phyloP scores from a whole-genome alignment of 2,329 filamentous ascomycete species.

The Passalora sequoiae region DNA sequence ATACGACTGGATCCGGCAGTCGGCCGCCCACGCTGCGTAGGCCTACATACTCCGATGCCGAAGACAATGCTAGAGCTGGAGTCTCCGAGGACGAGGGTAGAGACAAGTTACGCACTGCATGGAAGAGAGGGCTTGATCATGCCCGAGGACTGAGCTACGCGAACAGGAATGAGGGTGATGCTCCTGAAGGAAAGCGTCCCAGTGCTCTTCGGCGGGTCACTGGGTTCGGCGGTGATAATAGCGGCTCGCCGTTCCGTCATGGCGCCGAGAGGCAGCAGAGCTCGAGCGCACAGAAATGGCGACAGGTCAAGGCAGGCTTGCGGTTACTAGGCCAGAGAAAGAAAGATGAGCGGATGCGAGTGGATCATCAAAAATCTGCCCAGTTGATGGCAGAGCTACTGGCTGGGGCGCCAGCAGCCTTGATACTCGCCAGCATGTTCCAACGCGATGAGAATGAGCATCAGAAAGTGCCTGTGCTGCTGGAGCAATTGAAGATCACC shows the following conservation, averaged over 20 bases:
- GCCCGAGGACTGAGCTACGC: conserved; percentile 46
- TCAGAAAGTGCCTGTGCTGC: conserved; percentile 85
- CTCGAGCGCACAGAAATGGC: conserved; percentile 73
- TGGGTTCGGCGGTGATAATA: conserved; percentile 34
- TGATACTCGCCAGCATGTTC: conserved; percentile 96
- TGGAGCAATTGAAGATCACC: conserved; percentile 87
- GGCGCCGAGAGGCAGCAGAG: conserved; percentile 45
- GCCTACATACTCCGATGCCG: conserved; percentile 40
- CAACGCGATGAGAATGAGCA: conserved; percentile 95
- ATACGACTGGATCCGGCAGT: conserved; percentile 46
- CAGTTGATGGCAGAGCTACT: conserved; percentile 93
- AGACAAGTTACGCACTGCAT: conserved; percentile 44
- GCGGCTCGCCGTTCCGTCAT: conserved; percentile 40
- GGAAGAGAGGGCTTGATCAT: conserved; percentile 44
- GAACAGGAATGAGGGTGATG: conserved; percentile 28
- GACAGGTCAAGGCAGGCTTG: conserved; percentile 83
- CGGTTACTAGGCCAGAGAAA: conserved; percentile 73
- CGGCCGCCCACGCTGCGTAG: conserved; percentile 55
- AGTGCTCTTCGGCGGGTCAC: conserved; percentile 45
- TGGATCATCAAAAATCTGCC: conserved; percentile 91
- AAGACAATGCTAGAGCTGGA: conserved; percentile 37
- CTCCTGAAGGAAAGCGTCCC: conserved; percentile 38
- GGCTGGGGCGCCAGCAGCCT: conserved; percentile 83
- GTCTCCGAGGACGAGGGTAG: conserved; percentile 50
- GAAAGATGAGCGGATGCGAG: conserved; percentile 74